A percentile compares a stretch with the other conserved stretches of the same genome.
These are phyloP conservation scores for Penicillium cinerascens DNA, from an alignment of 495 filamentous ascomycete genomes.

Conservation along the genomic window DNA sequence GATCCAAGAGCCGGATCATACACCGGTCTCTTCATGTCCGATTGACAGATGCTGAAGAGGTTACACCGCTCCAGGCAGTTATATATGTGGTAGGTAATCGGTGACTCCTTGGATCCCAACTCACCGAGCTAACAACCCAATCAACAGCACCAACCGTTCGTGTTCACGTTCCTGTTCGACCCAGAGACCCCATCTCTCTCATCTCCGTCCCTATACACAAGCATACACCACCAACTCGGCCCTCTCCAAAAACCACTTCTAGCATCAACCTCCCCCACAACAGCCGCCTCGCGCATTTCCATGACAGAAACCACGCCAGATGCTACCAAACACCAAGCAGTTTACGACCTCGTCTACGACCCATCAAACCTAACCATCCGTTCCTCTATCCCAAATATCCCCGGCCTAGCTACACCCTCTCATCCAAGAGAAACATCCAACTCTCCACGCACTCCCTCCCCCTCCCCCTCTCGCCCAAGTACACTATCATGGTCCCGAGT, in stretches of 20 bases:
- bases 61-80: conserved; percentile 62
- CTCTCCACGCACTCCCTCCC: conserved; percentile 54
- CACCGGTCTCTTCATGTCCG: conserved; percentile 51
- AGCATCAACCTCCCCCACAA: conserved; percentile 58
- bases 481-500: conserved; percentile 61
- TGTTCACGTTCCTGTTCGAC: conserved; percentile 86
- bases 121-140: neutral
- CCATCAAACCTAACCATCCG: conserved; percentile 70
- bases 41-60: conserved; percentile 12
- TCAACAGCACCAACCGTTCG: conserved; percentile 70
- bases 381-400: conserved; percentile 88
- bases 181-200: conserved; percentile 62
- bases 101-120: neutral
- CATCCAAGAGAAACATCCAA: conserved; percentile 11
- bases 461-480: conserved; percentile 59
- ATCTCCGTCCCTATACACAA: conserved; percentile 69
- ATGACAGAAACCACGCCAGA: conserved; percentile 25
- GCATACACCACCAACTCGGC: conserved; percentile 74
- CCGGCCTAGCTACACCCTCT: conserved; percentile 46
- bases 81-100: conserved; percentile 56
- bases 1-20: conserved; percentile 39
- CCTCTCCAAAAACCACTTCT: conserved; percentile 72
- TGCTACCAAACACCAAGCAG: conserved; percentile 41
- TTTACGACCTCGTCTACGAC: conserved; percentile 88
- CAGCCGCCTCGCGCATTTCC: conserved; percentile 47